These are phyloP conservation scores for Neopestalotiopsis sp. DNA, from an alignment of 2,329 filamentous ascomycete genomes.

Conservation along the genomic window DNA sequence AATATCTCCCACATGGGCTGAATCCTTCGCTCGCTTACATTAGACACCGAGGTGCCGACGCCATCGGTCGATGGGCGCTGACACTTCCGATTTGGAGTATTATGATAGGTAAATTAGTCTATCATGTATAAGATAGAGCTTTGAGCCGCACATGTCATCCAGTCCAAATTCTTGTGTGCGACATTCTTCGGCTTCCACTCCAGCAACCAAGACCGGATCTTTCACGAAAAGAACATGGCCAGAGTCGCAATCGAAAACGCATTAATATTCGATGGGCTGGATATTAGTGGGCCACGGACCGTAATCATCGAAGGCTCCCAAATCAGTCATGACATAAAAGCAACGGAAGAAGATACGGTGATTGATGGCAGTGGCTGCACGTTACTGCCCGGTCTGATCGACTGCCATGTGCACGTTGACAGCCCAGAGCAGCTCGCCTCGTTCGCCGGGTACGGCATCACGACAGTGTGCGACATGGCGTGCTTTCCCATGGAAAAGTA, in stretches of 20 bases:
- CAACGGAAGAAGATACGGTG: conserved; percentile 15
- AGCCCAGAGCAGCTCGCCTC: conserved; percentile 25
- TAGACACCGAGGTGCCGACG: no score
- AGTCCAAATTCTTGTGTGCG: no score
- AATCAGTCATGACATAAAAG: conserved; percentile 23
- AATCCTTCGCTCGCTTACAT: no score
- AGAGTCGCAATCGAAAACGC: conserved; percentile 28
- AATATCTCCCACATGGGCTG: no score
- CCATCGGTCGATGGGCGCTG: no score
- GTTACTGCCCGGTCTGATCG: conserved; percentile 31
- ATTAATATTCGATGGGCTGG: conserved; percentile 29
- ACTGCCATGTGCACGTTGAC: conserved; percentile 31
- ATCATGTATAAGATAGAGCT: no score
- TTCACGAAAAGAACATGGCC: conserved; percentile 19
- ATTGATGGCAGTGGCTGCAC: conserved; percentile 31
- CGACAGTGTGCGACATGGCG: conserved; percentile 18
- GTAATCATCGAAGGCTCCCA: conserved; percentile 26
- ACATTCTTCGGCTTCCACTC: no score
- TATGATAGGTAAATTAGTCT: no score
- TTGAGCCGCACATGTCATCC: no score
- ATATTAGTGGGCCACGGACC: conserved; percentile 24
- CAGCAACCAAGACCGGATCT: no score
- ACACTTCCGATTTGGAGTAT: no score
- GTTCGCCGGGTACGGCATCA: conserved; percentile 23
- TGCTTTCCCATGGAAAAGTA: conserved; percentile 24